Base-by-base conservation (phyloP, 352 stramenopile species). In the Phytophthora fragariaefolia region DNA sequence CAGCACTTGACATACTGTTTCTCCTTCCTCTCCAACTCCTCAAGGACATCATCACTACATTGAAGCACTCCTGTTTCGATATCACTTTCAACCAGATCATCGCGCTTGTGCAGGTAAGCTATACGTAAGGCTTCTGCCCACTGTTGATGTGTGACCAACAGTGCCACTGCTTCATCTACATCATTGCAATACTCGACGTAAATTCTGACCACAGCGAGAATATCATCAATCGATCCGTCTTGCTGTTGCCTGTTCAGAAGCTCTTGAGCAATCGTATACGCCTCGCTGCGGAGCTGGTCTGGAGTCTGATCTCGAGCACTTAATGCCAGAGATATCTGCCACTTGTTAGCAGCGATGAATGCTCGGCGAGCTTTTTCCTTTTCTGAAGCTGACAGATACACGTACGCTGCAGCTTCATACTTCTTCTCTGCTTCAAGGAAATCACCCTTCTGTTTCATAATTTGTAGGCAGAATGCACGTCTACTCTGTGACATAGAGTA, bases 131-230 rank as follows among this genome's bases (percentile, higher is more conserved):
- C 76, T 51, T 92, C 83, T 24, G 61, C 43, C 79, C 85, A 94
- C 36, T 85, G 71, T 26, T 87, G 81, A 58, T 86, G 75, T 0
- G 65, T 40, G 23, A 91, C 80, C n/a, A 94, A 40, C 30, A 91
- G 59, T 5, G 78, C 74, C n/a, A 94, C 79, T 1, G 80, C 86
- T 71, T 92, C 86, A 47, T 92, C 83, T 9, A 92, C 57, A 46
- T 92, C 79, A 32, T 78, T 68, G 53, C 83, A 90, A 50, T 94
- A 92, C 56, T 94, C 79, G n/a, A 83, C 72, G 55, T 90, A 91
- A 27, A 94, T 83, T 24, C 72, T 74, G 2, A 81, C 80, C 8
- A 78, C 79, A 8, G 70, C 73, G 1, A 79, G 38, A 6, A 84
- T 56, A 43, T 78, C 68, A 0, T 79, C 66, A 13, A 72, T 48